Conservation (phyloP, 2,329 filamentous ascomycete species). For the Pezicula carpinea region DNA sequence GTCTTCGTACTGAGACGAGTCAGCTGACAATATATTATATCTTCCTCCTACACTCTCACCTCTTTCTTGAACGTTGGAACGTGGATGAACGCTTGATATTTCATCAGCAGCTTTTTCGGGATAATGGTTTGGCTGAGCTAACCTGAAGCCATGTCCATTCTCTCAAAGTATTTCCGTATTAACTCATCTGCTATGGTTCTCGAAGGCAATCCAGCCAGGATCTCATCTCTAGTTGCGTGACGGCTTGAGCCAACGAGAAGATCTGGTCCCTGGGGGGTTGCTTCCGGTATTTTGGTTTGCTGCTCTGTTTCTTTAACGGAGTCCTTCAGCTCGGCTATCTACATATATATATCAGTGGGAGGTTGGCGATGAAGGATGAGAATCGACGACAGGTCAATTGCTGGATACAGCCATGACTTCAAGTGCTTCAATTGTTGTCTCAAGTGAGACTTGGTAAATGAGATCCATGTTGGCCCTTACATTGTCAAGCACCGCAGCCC, state of each 20-base stretch:
- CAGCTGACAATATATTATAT: conserved; percentile 4
- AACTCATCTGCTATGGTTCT: conserved; percentile 42
- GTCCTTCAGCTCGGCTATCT: conserved; percentile 57
- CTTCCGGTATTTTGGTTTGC: background rate
- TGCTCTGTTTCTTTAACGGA: conserved; percentile 37
- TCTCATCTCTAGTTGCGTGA: conserved; percentile 35
- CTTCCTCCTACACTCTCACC: conserved; percentile 22
- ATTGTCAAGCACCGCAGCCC: conserved; percentile 54
- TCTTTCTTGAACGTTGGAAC: conserved; percentile 44
- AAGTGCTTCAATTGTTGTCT: too few relatives aligned
- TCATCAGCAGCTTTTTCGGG: conserved; percentile 4
- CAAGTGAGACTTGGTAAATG: too few relatives aligned
- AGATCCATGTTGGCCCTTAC: conserved; percentile 26
- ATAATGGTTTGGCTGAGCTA: conserved; percentile 9
- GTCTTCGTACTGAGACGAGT: conserved; percentile 19
- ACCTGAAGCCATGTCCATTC: conserved; percentile 47
- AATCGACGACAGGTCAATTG: too few relatives aligned
- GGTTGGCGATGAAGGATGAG: too few relatives aligned
- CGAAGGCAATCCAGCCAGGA: conserved; percentile 44
- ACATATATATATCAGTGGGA: conserved; percentile 1
- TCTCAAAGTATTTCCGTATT: conserved; percentile 46
- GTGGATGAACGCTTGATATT: conserved; percentile 43
- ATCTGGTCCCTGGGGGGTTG: conserved; percentile 9
- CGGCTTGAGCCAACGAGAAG: conserved; percentile 17
- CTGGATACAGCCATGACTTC: too few relatives aligned